Evolutionary conservation across 1,139 yeast species (phyloP).

Genomic region (Hyphopichia fennica): DNA sequence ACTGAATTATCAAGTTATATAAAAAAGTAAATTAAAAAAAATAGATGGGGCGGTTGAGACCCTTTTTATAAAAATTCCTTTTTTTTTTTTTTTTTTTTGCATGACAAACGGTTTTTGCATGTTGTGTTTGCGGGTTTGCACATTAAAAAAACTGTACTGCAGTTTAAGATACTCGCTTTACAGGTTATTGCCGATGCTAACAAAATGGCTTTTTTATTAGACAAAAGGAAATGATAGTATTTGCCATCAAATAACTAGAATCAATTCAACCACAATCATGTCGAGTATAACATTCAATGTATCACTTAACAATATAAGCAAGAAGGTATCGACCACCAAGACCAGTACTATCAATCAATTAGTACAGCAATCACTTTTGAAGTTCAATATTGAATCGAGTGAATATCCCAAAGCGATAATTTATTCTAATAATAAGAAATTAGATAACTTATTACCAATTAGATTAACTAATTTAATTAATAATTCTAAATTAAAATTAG

Average conservation of each 20-base stretch:
- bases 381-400: conserved; percentile 28
- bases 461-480: conserved; percentile 34
- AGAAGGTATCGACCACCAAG: conserved; percentile 24
- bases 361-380: conserved; percentile 22
- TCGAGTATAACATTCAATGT: conserved; percentile 25
- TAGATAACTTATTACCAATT: conserved; percentile 35
- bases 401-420: conserved; percentile 10
- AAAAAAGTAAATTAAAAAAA: not conserved
- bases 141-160: too few species aligned
- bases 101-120: too few species aligned
- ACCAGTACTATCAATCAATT: conserved; percentile 32
- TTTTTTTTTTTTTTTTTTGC: too few species aligned
- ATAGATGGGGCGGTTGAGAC: not conserved
- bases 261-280: conserved; percentile 13
- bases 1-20: too few species aligned
- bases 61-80: too few species aligned
- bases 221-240: not conserved
- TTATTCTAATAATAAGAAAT: conserved; percentile 25
- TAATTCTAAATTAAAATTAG: conserved; percentile 29
- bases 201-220: too few species aligned
- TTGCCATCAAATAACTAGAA: not conserved
- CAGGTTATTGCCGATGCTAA: not conserved
- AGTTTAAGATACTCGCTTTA: too few species aligned
- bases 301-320: conserved; percentile 17
- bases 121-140: too few species aligned